These are phyloP conservation scores for Heteromeles arbutifolia DNA, from an alignment of 306 rosid species.

Conservation along the genomic window DNA sequence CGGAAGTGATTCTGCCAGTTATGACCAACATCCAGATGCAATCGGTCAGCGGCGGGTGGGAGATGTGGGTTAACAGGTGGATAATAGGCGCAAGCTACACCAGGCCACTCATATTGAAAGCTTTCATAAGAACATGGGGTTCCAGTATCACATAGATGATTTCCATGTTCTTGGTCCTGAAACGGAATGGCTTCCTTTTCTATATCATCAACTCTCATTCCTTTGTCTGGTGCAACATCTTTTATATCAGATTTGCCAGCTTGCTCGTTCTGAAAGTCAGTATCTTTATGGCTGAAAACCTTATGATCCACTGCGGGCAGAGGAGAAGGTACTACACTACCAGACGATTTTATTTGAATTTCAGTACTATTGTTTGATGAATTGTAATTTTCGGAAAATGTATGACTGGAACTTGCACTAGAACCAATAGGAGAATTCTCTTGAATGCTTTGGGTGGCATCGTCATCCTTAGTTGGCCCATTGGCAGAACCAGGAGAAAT, in stretches of 20 bases:
- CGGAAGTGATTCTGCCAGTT: conserved; percentile 91
- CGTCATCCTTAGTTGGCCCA: conserved; percentile 28
- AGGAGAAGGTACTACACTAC: conserved; percentile 30
- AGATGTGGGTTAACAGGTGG: conserved; percentile 68
- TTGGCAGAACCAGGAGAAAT: conserved; percentile 30
- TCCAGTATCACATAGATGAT: conserved; percentile 42
- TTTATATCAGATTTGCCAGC: conserved; percentile 28
- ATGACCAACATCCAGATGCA: conserved; percentile 90
- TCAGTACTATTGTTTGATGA: conserved; percentile 27
- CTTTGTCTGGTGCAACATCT: conserved; percentile 39
- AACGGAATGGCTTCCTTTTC: conserved; percentile 34
- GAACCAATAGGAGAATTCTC: conserved; percentile 28
- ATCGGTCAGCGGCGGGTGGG: conserved; percentile 85
- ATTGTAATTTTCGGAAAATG: conserved; percentile 22
- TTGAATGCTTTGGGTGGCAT: conserved; percentile 30
- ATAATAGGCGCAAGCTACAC: conserved; percentile 66
- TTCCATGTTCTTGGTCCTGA: conserved; percentile 39
- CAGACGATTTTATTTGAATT: conserved; percentile 28
- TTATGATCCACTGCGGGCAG: conserved; percentile 27
- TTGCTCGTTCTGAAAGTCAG: conserved; percentile 13
- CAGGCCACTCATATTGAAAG: conserved; percentile 83
- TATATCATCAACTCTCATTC: conserved; percentile 36
- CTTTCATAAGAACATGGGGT: conserved; percentile 46
- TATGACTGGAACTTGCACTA: conserved; percentile 24
- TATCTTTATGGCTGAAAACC: conserved; percentile 28